Evolutionary conservation across 2,329 filamentous ascomycete genomes (phyloP), one percentile per base, ranked within the genome.

Genomic region (Diaporthe sp.): DNA sequence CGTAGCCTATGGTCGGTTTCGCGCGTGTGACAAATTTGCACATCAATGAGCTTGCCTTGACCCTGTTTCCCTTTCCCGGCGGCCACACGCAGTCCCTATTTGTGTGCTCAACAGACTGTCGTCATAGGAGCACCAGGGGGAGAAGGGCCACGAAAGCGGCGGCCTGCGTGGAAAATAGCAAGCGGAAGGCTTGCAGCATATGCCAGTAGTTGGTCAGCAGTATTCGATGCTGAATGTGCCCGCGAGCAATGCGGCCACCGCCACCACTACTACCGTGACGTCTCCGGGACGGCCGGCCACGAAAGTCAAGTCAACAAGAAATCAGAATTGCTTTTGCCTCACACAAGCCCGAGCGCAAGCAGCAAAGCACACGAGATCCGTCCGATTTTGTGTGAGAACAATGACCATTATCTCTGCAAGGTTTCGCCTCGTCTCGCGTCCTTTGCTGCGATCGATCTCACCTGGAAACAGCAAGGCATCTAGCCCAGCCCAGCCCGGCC

Each of bases 81-180:
- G 73, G 73, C 73, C 51, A 70, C 47, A 63, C 51, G 65, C 73
- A 70, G 50, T 70, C 51, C 47, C 47, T 27, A 39, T 56, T 27
- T 27, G 19, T 25, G 13, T 53, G 30, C 61, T 51, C 35, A 12
- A 19, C 13, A 32, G 44, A 42, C n/a, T 35, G 27, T 25, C 65
- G 58, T 51, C 32, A 51, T 2, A 59, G 9, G 19, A 44, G 61
- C 30, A 9, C 27, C 50, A 51, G 32, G 44, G 42, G 47, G 25
- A 51, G 50, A 30, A 66, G 25, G 42, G 65, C 44, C 37, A 68
- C 66, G 50, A 30, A 65, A 61, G 65, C 65, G 63, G 71, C 65
- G 37, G 51, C 53, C 39, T 53, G 63, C 32, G 30, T 27, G 35
- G 44, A 30, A 30, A 37, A 51, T 27, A 32, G 44, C 25, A 25